These are phyloP conservation scores for Acanthamoeba rhysodes DNA, from an alignment of 208 protist species.

Conservation along the genomic window DNA sequence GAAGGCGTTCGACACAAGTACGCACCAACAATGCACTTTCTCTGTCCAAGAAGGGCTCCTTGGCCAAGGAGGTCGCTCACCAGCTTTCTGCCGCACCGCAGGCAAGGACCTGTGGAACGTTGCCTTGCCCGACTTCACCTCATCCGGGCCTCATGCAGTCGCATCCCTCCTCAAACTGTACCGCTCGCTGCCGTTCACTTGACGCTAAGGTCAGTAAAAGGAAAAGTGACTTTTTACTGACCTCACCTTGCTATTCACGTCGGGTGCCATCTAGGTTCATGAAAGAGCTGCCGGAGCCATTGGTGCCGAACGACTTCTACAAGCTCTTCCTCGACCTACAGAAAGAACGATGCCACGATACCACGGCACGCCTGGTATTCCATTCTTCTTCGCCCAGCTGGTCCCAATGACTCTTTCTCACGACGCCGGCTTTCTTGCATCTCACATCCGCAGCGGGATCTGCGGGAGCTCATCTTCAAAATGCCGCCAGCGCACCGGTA, in stretches of 20 bases:
- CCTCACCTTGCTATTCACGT: neutral
- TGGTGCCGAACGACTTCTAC: conserved; percentile 45
- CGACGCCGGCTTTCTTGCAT: neutral
- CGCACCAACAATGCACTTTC: neutral
- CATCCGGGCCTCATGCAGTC: neutral
- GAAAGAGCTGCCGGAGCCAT: conserved; percentile 68
- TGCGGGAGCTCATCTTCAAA: conserved; percentile 12
- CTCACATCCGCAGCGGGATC: neutral
- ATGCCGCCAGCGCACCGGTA: neutral
- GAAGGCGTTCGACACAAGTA: conserved; percentile 34
- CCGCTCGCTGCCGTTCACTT: neutral
- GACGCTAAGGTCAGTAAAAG: too few relatives aligned
- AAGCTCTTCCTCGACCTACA: conserved; percentile 56
- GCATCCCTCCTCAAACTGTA: conserved; percentile 35
- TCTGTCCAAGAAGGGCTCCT: neutral
- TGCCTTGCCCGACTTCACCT: neutral
- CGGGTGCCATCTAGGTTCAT: conserved; percentile 17
- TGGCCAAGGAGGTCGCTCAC: neutral
- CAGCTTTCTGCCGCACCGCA: neutral
- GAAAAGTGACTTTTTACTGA: too few relatives aligned
- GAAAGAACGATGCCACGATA: neutral
- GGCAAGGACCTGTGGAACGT: conserved; percentile 52
- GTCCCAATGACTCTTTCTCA: neutral
- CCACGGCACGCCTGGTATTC: neutral
- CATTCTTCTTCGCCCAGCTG: neutral